phyloP scores from a whole-genome alignment of 176 grass and related monocot genomes.

The Stipa capillata region DNA sequence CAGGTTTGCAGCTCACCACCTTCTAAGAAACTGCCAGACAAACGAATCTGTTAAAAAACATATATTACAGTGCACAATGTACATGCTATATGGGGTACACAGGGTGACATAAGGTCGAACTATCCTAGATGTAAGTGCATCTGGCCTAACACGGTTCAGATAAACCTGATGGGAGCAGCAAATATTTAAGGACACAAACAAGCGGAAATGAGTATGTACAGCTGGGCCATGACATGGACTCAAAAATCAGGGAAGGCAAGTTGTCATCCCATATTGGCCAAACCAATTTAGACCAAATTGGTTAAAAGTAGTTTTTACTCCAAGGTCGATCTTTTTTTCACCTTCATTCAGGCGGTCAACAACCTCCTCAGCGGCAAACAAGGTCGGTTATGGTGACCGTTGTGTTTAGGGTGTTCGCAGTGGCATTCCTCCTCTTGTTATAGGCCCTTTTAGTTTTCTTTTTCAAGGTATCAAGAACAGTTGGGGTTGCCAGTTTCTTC shows the following conservation, averaged over 20 bases:
- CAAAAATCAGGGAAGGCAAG: background rate
- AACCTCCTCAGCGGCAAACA: background rate
- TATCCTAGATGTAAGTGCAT: background rate
- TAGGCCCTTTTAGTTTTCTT: conserved; percentile 65
- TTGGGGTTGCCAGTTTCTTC: conserved; percentile 57
- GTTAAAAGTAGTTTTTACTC: background rate
- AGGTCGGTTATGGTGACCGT: background rate
- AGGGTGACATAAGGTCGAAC: background rate
- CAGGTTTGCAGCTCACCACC: background rate
- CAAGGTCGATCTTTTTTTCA: background rate
- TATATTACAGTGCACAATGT: background rate
- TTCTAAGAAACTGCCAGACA: background rate
- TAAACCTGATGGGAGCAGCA: background rate
- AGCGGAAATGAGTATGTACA: conserved; percentile 8
- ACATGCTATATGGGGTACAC: background rate
- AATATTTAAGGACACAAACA: background rate
- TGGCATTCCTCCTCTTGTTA: conserved; percentile 63
- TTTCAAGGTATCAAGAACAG: conserved; percentile 64
- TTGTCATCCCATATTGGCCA: background rate
- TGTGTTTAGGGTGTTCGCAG: conserved; percentile 39
- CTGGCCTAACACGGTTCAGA: conserved; percentile 2
- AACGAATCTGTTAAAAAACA: background rate
- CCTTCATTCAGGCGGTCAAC: background rate
- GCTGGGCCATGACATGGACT: background rate
- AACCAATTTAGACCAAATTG: background rate